Base-by-base conservation (phyloP, 495 filamentous ascomycete genomes). In the Hypoxylon lenormandii region DNA sequence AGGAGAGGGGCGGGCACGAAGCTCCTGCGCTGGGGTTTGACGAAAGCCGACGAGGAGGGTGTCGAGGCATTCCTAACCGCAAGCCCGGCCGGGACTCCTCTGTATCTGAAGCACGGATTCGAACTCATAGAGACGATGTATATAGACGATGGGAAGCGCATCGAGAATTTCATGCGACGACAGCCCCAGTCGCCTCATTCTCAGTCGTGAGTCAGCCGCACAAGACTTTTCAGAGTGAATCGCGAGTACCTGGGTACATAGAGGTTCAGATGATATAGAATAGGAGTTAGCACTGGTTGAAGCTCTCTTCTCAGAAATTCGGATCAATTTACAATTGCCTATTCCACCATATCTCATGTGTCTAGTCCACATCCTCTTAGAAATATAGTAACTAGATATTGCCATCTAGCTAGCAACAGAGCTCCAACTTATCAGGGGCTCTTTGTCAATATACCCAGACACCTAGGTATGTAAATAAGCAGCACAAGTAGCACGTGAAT, bases 31-130 rank as follows among this genome's bases (percentile, higher is more conserved):
- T 85, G 82, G 80, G 86, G 86, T 0, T 59, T 82, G 5, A 66
- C 76, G 22, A 77, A 77, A 67, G 86, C 84, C 5, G 86, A 89
- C 74, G 72, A 76, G 16, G 78, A 73, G 13, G 78, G 79, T 0
- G 64, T 76, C 21, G 78, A 80, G 47, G 72, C 83, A 4, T 89
- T 84, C 74, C 68, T 89, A 4, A 86, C 88, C 58, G 82, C 84
- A 0, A 85, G 85, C 30, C 80, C 78, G 5, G 77, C 77, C 7
- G 86, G 87, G 7, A 76, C 76, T 36, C 74, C 76, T 8, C 21
- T 90, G n/a, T 90, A 89, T 76, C 55, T 81, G 49, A 81, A 80
- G 62, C 69, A 80, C 64, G 87, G 88, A 7, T 89, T 85, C 76
- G 67, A 78, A 58, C 65, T 74, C 8, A 59, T 82, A 5, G 81